Base-by-base conservation (phyloP, 495 filamentous ascomycete species). In the Penicillium atrosanguineum region DNA sequence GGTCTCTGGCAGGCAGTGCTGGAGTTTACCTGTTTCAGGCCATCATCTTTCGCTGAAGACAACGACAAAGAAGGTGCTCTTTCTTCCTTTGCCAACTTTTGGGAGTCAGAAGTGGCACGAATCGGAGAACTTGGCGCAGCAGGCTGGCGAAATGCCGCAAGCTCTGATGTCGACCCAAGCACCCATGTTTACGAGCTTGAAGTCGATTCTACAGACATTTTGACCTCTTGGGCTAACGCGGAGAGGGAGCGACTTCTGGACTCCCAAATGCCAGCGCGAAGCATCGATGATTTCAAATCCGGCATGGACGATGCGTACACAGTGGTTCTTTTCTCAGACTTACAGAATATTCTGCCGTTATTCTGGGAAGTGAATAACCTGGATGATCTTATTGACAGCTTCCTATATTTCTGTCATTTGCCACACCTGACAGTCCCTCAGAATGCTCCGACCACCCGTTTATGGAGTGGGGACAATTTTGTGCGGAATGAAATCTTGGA, bases 1-100 rank as follows among this genome's bases (percentile, higher is more conserved):
- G 90, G 86, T 16, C 75, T 87, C 11, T 96, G 95, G 90, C 94
- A 98, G 65, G 87, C 81, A 8, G 59, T 87, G 6, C 73, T 97
- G 4, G 94, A 97, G 64, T 76, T 89, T 43, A 80, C 82, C 31
- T 85, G 89, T 50, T 83, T 84, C 46, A 71, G 69, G 16, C 86
- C 86, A 4, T 39, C 43, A 8, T 23, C 51, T 6, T 42, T 64
- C 21, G 26, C 46, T 20, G 49, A 39, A 39, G 47, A 31, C 26
- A 47, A 15, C 11, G 48, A 57, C 3, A 29, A 55, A 25, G 41
- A 56, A 7, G 39, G 55, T 7, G 47, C 63, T 12, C 55, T 82
- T 0, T 59, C 74, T n/a, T 64, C 63, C n/a, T 87, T 95, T 47
- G 64, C 76, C 25, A 74, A 80, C 8, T 96, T 91, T 57, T 98